These are phyloP conservation scores for Moniliophthora roreri DNA, from an alignment of 1,284 basidiomycete species.

Conservation along the genomic window DNA sequence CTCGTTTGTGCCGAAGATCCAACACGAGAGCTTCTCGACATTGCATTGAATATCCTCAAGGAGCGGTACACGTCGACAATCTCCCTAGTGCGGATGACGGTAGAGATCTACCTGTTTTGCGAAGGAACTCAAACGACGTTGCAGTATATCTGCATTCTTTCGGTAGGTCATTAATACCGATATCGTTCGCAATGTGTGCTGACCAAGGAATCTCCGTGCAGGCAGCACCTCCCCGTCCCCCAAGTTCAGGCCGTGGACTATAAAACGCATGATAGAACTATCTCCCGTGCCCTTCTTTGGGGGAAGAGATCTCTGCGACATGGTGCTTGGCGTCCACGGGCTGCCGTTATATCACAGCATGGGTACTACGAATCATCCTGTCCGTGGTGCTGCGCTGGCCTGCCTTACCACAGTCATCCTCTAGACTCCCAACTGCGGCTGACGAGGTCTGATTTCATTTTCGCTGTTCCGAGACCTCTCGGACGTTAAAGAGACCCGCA, in stretches of 20 bases:
- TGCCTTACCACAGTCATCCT: too few species aligned
- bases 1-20: conserved; percentile 19
- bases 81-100: not conserved
- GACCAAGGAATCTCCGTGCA: not conserved
- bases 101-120: conserved; percentile 12
- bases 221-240: conserved; percentile 23
- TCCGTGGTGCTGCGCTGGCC: too few species aligned
- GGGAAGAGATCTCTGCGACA: conserved; percentile 18
- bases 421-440: too few species aligned
- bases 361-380: conserved; percentile 7
- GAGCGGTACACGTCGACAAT: not conserved
- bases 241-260: conserved; percentile 20
- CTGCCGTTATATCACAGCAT: conserved; percentile 25
- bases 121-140: conserved; percentile 9
- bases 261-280: conserved; percentile 16
- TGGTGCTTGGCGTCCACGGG: conserved; percentile 12
- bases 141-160: conserved; percentile 29
- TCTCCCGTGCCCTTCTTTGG: conserved; percentile 19
- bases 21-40: conserved; percentile 19
- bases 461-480: too few species aligned
- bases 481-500: too few species aligned
- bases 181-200: not conserved
- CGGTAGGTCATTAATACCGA: conserved; percentile 17
- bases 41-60: conserved; percentile 9
- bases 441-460: too few species aligned